Conservation (phyloP, 371 early-diverging fungal genomes). For the Capillidium heterosporum region DNA sequence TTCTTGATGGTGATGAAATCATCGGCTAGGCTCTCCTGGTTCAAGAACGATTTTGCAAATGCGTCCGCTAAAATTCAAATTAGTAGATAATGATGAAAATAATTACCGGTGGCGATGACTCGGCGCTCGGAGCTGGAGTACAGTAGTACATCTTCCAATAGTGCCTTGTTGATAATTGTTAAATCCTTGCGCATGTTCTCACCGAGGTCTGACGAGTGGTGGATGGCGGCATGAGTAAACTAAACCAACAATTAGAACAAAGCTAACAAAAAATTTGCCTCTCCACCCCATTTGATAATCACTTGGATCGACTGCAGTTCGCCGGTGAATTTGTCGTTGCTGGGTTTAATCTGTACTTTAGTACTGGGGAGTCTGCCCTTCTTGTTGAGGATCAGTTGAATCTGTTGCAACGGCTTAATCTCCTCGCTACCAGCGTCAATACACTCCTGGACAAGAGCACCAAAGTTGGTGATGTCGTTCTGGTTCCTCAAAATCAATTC, state of each 20-base stretch:
- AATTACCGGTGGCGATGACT: conserved; percentile 57
- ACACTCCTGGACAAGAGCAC: conserved; percentile 39
- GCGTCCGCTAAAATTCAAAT: conserved; percentile 31
- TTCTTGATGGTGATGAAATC: conserved; percentile 51
- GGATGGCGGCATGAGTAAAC: conserved; percentile 88
- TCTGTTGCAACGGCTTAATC: conserved; percentile 31
- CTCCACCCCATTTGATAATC: conserved; percentile 95
- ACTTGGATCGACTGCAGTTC: conserved; percentile 59
- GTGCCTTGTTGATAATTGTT: conserved; percentile 59
- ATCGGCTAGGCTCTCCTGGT: conserved; percentile 29
- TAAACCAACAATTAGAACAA: conserved; percentile 8
- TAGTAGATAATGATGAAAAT: background rate
- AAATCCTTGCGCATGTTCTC: conserved; percentile 86
- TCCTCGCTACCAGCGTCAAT: conserved; percentile 24
- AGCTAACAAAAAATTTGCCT: conserved; percentile 18
- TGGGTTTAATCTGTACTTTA: conserved; percentile 83
- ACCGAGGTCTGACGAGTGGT: conserved; percentile 82
- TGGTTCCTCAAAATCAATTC: conserved; percentile 70
- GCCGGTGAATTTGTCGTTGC: conserved; percentile 33
- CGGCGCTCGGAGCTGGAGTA: conserved; percentile 77
- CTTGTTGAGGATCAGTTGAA: conserved; percentile 54
- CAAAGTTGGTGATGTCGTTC: conserved; percentile 44
- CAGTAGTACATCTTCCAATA: conserved; percentile 74
- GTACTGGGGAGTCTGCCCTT: conserved; percentile 74
- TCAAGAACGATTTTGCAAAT: conserved; percentile 58